These are phyloP conservation scores for Urtica urens DNA, from an alignment of 306 rosid species.

Conservation along the genomic window DNA sequence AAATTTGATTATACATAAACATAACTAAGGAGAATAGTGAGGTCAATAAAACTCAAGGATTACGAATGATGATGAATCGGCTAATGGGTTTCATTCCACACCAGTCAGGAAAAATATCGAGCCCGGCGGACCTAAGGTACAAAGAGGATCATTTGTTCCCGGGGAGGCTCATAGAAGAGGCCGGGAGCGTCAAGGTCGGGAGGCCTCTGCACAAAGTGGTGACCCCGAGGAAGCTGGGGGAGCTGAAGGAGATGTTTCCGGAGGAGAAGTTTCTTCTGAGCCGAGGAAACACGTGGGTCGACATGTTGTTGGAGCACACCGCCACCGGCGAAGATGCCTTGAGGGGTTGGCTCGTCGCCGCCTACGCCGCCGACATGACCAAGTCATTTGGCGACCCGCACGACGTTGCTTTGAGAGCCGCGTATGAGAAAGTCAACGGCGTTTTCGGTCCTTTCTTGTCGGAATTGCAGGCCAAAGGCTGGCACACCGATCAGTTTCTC, in stretches of 20 bases:
- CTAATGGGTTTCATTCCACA: too few species aligned
- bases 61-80: too few species aligned
- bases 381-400: conserved; percentile 34
- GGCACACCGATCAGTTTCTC: conserved; percentile 94
- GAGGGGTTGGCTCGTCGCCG: conserved; percentile 94
- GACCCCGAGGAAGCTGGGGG: conserved; percentile 61
- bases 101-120: conserved; percentile 49
- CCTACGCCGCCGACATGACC: conserved; percentile 39
- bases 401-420: conserved; percentile 33
- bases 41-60: too few species aligned
- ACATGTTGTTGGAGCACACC: conserved; percentile 70
- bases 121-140: conserved; percentile 90
- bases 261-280: conserved; percentile 70
- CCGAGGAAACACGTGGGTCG: conserved; percentile 35
- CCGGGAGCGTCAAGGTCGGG: conserved; percentile 77
- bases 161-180: conserved; percentile 54
- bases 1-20: too few species aligned
- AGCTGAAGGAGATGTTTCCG: conserved; percentile 43
- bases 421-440: conserved; percentile 62
- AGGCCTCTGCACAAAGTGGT: conserved; percentile 45
- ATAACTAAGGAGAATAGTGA: too few species aligned
- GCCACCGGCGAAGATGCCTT: conserved; percentile 88
- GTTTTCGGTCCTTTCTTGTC: conserved; percentile 46
- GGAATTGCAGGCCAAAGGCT: conserved; percentile 68
- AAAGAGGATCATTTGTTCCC: conserved; percentile 65